These are phyloP conservation scores for Canna indica DNA, from an alignment of 176 grass and related monocot species.

Conservation along the genomic window DNA sequence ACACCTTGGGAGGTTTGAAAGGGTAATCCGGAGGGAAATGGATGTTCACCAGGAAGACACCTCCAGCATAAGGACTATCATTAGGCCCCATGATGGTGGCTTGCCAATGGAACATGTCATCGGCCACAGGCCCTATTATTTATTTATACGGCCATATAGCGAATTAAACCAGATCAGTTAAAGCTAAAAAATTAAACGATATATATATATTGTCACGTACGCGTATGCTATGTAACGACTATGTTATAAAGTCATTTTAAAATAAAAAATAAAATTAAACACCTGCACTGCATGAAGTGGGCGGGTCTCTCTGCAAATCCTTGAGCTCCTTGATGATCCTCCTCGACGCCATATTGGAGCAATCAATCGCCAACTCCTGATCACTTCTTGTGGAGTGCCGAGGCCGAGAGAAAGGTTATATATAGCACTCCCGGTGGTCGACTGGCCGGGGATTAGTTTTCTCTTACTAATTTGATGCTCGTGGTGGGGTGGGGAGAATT, in stretches of 20 bases:
- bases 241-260: too few species aligned
- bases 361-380: too few species aligned
- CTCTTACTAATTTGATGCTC: too few species aligned
- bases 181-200: too few species aligned
- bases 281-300: background rate
- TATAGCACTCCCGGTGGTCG: background rate
- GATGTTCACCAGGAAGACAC: background rate
- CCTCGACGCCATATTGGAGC: background rate
- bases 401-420: background rate
- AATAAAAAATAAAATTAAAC: background rate
- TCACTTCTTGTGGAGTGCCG: background rate
- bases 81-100: slow-evolving; percentile 4
- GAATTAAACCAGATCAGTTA: too few species aligned
- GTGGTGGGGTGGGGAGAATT: too few species aligned
- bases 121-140: background rate
- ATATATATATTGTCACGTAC: too few species aligned
- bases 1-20: background rate
- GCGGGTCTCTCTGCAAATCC: slow-evolving; percentile 1
- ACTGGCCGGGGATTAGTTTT: too few species aligned
- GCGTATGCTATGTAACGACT: too few species aligned
- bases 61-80: background rate
- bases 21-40: slow-evolving; percentile 4
- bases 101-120: slow-evolving; percentile 4
- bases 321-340: background rate
- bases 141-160: too few species aligned